Evolutionary conservation across 2,329 filamentous ascomycete species (phyloP).

Genomic region (Sclerotinia glacialis): DNA sequence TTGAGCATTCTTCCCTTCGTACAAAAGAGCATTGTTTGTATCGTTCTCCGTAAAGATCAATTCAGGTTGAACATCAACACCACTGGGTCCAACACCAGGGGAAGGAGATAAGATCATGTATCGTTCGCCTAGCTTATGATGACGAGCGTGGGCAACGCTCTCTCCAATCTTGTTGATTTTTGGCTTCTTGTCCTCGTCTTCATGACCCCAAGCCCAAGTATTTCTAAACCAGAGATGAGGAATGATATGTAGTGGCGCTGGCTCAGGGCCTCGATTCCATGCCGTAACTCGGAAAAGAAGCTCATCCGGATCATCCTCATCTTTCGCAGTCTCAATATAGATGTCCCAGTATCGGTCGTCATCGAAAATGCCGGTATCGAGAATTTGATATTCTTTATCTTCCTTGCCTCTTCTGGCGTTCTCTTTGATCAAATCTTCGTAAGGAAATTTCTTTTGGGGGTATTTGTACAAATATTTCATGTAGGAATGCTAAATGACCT

Average conservation of each 20-base stretch:
- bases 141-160: slow-evolving; percentile 71
- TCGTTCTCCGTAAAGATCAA: slow-evolving; percentile 95
- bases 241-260: slow-evolving; percentile 87
- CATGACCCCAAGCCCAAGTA: slow-evolving; percentile 92
- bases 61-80: slow-evolving; percentile 79
- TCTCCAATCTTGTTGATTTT: slow-evolving; percentile 65
- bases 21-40: slow-evolving; percentile 78
- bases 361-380: slow-evolving; percentile 84
- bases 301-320: slow-evolving; percentile 86
- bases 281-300: slow-evolving; percentile 91
- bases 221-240: slow-evolving; percentile 97
- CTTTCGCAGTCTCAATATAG: slow-evolving; percentile 93
- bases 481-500: slow-evolving; percentile 73
- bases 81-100: slow-evolving; percentile 73
- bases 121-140: slow-evolving; percentile 76
- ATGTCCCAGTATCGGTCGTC: slow-evolving; percentile 96
- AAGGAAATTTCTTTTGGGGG: slow-evolving; percentile 86
- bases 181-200: slow-evolving; percentile 73
- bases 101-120: slow-evolving; percentile 86
- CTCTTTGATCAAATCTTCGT: slow-evolving; percentile 80
- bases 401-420: slow-evolving; percentile 73
- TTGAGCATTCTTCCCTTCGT: slow-evolving; percentile 72
- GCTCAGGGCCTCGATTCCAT: slow-evolving; percentile 90
- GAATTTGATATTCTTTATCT: slow-evolving; percentile 86
- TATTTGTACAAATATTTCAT: slow-evolving; percentile 99